A percentile compares a stretch with the other conserved stretches of the same genome.
phyloP scores from a whole-genome alignment of 805 yeast genomes.

The Lachancea nothofagi region DNA sequence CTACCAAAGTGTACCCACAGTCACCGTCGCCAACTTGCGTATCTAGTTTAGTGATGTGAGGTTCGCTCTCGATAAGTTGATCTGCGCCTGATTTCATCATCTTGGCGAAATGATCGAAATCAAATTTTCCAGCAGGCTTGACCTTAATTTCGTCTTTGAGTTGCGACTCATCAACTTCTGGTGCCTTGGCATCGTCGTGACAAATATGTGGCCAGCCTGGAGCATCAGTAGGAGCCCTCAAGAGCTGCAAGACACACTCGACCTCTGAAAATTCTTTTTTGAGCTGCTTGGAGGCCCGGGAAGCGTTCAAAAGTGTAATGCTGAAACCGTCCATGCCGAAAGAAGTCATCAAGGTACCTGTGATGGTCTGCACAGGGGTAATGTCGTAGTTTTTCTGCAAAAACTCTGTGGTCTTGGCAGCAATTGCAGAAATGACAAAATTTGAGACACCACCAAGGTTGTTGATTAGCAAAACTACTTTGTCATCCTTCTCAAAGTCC shows the following conservation, averaged over 20 bases:
- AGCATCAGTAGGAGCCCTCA: constrained; percentile 72
- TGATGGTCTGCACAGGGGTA: constrained; percentile 60
- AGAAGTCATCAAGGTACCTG: constrained; percentile 83
- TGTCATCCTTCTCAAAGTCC: constrained; percentile 56
- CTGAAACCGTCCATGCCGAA: constrained; percentile 90
- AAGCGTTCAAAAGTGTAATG: constrained; percentile 68
- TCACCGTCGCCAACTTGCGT: constrained; percentile 95
- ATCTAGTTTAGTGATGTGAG: constrained; percentile 77
- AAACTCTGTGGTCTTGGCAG: constrained; percentile 49
- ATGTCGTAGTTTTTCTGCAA: constrained; percentile 50
- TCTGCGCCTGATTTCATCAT: constrained; percentile 48
- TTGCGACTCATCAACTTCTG: constrained; percentile 27
- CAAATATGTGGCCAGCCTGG: constrained; percentile 63
- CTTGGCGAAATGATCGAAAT: constrained; percentile 29
- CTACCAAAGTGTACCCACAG: constrained; percentile 85
- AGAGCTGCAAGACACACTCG: constrained; percentile 42
- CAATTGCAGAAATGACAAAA: constrained; percentile 69
- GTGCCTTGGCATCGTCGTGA: constrained; percentile 26
- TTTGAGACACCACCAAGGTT: constrained; percentile 88
- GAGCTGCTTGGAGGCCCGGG: constrained; percentile 40
- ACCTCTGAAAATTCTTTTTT: constrained; percentile 32
- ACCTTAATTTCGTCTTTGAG: constrained; percentile 32
- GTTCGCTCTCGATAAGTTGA: constrained; percentile 58
- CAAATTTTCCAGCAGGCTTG: constrained; percentile 35
- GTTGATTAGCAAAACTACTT: constrained; percentile 66